A percentile compares a stretch with the other conserved stretches of the same genome.
These are phyloP conservation scores for Hymenoscyphus infarciens DNA, from an alignment of 2,329 filamentous ascomycete species.

Conservation along the genomic window DNA sequence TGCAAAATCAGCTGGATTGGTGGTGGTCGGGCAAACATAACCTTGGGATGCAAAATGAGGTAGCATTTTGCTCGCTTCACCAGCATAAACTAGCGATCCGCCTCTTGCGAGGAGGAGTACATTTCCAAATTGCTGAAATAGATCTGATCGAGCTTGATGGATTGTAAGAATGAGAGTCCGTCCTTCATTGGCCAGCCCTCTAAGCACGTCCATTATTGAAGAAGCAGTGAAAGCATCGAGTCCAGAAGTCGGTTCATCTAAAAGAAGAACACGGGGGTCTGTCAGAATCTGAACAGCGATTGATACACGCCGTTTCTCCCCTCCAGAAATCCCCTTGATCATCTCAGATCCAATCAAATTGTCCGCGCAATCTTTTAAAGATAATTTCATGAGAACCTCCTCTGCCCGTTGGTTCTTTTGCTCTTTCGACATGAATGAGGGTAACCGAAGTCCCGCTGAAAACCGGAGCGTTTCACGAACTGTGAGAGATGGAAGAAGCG, in stretches of 20 bases:
- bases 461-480: constrained; percentile 72
- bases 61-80: constrained; percentile 60
- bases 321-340: constrained; percentile 75
- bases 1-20: constrained; percentile 75
- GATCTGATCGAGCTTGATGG: constrained; percentile 70
- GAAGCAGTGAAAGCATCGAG: constrained; percentile 74
- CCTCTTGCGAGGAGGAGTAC: constrained; percentile 68
- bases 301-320: constrained; percentile 73
- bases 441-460: constrained; percentile 67
- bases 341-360: constrained; percentile 69
- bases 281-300: constrained; percentile 77
- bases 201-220: constrained; percentile 72
- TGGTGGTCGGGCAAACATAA: constrained; percentile 62
- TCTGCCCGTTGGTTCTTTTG: constrained; percentile 68
- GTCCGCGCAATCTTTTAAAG: constrained; percentile 73
- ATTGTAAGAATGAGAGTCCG: constrained; percentile 74
- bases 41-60: constrained; percentile 58
- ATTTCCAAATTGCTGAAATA: constrained; percentile 69
- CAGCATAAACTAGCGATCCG: constrained; percentile 65
- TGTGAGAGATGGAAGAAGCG: constrained; percentile 68
- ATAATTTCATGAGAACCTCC: constrained; percentile 70
- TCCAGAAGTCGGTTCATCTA: constrained; percentile 75
- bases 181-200: constrained; percentile 67
- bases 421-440: constrained; percentile 63
- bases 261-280: constrained; percentile 66